Percentiles rank a stretch among this genome's conserved stretches.
Evolutionary conservation across 2,329 filamentous ascomycete species (phyloP).

Genomic region (Fusarium metavorans): DNA sequence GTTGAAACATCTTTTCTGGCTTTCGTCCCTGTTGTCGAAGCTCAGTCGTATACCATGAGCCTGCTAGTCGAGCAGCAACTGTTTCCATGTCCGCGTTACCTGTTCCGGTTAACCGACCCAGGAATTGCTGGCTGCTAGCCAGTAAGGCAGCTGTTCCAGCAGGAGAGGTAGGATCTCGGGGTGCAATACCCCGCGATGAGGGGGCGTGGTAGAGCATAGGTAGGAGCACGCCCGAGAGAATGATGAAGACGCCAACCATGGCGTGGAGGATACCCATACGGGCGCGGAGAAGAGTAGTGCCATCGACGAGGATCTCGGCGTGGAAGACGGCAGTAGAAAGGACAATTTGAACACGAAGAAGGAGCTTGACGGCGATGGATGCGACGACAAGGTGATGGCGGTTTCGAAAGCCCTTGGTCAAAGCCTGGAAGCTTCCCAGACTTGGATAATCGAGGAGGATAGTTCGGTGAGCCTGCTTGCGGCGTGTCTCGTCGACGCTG

Average conservation of each 20-base stretch:
- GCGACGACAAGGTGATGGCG: conserved; percentile 44
- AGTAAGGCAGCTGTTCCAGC: conserved; percentile 44
- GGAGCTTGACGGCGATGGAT: conserved; percentile 36
- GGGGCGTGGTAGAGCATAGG: conserved; percentile 46
- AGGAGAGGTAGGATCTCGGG: conserved; percentile 45
- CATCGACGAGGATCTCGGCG: conserved; percentile 34
- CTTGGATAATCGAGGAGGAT: conserved; percentile 45
- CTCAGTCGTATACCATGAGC: conserved; percentile 46
- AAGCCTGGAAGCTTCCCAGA: conserved; percentile 37
- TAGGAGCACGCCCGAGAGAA: conserved; percentile 32
- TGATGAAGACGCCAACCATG: conserved; percentile 40
- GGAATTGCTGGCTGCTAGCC: conserved; percentile 40
- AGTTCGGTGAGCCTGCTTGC: conserved; percentile 44
- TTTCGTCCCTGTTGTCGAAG: conserved; percentile 37
- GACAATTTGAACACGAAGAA: conserved; percentile 42
- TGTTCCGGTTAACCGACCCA: conserved; percentile 39
- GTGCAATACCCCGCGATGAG: conserved; percentile 41
- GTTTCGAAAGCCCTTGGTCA: conserved; percentile 36
- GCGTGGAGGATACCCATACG: conserved; percentile 39
- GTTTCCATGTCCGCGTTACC: conserved; percentile 39
- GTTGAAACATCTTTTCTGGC: conserved; percentile 41
- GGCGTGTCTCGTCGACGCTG: conserved; percentile 43
- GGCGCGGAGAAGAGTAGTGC: conserved; percentile 30
- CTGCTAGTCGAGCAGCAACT: conserved; percentile 39
- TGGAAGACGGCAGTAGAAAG: conserved; percentile 45